Conservation (phyloP, 352 stramenopile genomes). For the Phytophthora multivora region DNA sequence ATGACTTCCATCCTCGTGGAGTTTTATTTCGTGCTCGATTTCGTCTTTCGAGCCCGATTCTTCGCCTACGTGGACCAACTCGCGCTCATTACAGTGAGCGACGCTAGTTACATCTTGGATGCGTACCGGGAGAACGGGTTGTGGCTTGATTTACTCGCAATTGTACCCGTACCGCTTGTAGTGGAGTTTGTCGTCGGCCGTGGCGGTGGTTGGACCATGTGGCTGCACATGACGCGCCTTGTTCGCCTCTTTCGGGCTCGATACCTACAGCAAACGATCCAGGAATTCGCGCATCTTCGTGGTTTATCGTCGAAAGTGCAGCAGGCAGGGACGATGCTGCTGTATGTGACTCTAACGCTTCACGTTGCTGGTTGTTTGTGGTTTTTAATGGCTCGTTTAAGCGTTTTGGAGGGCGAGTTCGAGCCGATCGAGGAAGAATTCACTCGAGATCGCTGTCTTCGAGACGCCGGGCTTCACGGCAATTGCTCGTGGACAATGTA, state of each 20-base stretch:
- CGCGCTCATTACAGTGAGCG: slow-evolving; percentile 65
- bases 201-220: slow-evolving; percentile 36
- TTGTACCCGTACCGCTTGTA: slow-evolving; percentile 59
- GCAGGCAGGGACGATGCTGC: slow-evolving; percentile 53
- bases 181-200: slow-evolving; percentile 47
- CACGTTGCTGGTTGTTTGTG: slow-evolving; percentile 72
- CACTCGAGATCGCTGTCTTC: slow-evolving; percentile 52
- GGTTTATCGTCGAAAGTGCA: slow-evolving; percentile 68
- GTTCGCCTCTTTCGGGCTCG: slow-evolving; percentile 55
- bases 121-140: slow-evolving; percentile 60
- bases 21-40: slow-evolving; percentile 58
- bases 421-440: slow-evolving; percentile 29
- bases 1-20: slow-evolving; percentile 59
- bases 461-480: slow-evolving; percentile 41
- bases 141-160: slow-evolving; percentile 58
- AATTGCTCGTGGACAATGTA: slow-evolving; percentile 83
- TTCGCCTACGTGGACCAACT: slow-evolving; percentile 77
- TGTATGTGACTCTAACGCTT: slow-evolving; percentile 69
- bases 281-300: slow-evolving; percentile 59
- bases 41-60: slow-evolving; percentile 51
- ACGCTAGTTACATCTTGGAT: slow-evolving; percentile 70
- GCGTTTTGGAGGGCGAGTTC: slow-evolving; percentile 40
- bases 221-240: slow-evolving; percentile 51
- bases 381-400: slow-evolving; percentile 78
- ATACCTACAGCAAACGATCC: slow-evolving; percentile 53